These are phyloP conservation scores for Lactarius sanguifluus DNA, from an alignment of 768 basidiomycete species.

Conservation along the genomic window DNA sequence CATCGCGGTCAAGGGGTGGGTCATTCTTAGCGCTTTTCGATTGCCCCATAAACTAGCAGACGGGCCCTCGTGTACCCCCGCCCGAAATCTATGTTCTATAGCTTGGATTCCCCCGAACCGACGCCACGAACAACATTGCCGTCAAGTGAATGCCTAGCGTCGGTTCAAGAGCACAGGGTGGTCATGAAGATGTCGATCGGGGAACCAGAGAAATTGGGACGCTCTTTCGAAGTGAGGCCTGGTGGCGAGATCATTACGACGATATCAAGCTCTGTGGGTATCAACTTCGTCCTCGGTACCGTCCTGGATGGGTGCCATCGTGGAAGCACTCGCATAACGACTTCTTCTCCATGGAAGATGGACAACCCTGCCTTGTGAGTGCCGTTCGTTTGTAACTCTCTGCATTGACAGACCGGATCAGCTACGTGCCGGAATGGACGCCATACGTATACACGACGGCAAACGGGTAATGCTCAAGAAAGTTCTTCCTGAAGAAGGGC, in stretches of 20 bases:
- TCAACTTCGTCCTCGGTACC: constrained; percentile 23
- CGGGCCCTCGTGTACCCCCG: not conserved
- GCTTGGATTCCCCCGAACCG: not conserved
- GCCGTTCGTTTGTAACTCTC: not conserved
- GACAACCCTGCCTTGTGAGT: constrained; percentile 15
- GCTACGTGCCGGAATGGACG: constrained; percentile 27
- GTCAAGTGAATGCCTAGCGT: not conserved
- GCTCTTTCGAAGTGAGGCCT: constrained; percentile 16
- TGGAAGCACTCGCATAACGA: constrained; percentile 14
- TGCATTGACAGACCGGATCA: not conserved
- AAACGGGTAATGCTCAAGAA: constrained; percentile 31
- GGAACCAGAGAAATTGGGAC: constrained; percentile 11
- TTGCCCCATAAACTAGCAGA: not conserved
- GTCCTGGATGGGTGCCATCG: constrained; percentile 22
- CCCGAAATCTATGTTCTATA: not conserved
- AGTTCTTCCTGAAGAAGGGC: constrained; percentile 8
- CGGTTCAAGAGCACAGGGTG: not conserved
- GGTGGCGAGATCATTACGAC: constrained; percentile 22
- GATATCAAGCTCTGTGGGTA: constrained; percentile 13
- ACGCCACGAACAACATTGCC: not conserved
- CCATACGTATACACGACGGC: constrained; percentile 27
- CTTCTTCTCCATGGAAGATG: constrained; percentile 22
- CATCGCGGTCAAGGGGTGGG: not conserved
- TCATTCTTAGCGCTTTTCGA: not conserved
- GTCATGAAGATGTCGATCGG: not conserved